Percentiles rank a stretch among this genome's conserved stretches.
phyloP scores from a whole-genome alignment of 257 asterid species.

The Primulina tabacum region DNA sequence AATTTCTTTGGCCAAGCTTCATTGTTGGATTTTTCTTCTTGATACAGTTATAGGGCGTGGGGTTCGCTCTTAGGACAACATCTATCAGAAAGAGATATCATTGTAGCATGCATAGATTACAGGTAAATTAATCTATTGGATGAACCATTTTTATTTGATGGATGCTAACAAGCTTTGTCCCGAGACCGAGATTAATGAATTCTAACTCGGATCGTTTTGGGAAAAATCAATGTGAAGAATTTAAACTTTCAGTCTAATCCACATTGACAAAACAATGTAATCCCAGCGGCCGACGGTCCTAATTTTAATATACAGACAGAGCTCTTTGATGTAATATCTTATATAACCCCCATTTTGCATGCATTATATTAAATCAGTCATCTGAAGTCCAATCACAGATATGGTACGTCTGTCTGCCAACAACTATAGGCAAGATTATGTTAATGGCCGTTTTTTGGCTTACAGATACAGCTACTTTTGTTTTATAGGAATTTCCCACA shows the following conservation, averaged over 20 bases:
- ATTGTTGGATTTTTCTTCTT: conserved; percentile 4
- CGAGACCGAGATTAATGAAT: background rate
- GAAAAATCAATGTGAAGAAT: background rate
- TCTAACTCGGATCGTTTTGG: background rate
- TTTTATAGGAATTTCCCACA: conserved; percentile 93
- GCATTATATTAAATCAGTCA: background rate
- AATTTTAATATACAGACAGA: background rate
- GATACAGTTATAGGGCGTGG: conserved; percentile 93
- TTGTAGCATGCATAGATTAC: conserved; percentile 98
- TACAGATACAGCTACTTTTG: background rate
- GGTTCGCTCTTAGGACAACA: conserved; percentile 94
- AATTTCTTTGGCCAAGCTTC: background rate
- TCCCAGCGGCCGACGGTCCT: background rate
- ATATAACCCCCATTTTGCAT: background rate
- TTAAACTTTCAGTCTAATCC: background rate
- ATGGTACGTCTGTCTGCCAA: background rate
- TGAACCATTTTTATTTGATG: background rate
- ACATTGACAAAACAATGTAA: too few relatives aligned
- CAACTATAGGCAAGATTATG: background rate
- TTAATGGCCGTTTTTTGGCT: background rate
- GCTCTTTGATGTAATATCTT: background rate
- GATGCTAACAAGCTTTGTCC: background rate
- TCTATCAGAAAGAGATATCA: conserved; percentile 84
- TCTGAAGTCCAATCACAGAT: background rate
- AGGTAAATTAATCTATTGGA: conserved; percentile 43